Conservation (phyloP, 1,284 basidiomycete species). For the Trichosporon asahii region DNA sequence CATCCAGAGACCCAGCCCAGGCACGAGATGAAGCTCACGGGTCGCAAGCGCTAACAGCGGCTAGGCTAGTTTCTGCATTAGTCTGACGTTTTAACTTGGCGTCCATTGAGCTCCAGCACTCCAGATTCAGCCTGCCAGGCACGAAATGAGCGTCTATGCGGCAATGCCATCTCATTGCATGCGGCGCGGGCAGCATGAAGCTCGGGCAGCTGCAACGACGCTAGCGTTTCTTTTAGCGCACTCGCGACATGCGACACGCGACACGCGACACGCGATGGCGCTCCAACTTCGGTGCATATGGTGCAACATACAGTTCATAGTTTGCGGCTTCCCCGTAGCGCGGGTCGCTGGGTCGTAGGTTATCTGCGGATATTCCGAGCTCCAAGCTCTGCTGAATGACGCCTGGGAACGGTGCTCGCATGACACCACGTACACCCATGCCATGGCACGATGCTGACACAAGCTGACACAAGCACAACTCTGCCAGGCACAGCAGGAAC, state of each 20-base stretch:
- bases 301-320: neutral
- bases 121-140: neutral
- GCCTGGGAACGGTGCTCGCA: neutral
- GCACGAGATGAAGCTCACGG: neutral
- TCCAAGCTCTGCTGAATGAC: neutral
- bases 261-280: neutral
- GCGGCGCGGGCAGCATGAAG: neutral
- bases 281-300: neutral
- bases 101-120: no score
- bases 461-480: neutral
- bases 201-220: no score
- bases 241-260: neutral
- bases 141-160: neutral
- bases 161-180: neutral
- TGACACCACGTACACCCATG: neutral
- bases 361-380: neutral
- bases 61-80: neutral
- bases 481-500: neutral
- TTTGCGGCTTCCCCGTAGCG: neutral
- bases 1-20: neutral
- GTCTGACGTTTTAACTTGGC: neutral
- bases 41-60: neutral
- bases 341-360: neutral
- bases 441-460: neutral
- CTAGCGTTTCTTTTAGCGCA: neutral